Conservation (phyloP, 2,329 filamentous ascomycete genomes). For the Aspergillus ochraceoroseus region DNA sequence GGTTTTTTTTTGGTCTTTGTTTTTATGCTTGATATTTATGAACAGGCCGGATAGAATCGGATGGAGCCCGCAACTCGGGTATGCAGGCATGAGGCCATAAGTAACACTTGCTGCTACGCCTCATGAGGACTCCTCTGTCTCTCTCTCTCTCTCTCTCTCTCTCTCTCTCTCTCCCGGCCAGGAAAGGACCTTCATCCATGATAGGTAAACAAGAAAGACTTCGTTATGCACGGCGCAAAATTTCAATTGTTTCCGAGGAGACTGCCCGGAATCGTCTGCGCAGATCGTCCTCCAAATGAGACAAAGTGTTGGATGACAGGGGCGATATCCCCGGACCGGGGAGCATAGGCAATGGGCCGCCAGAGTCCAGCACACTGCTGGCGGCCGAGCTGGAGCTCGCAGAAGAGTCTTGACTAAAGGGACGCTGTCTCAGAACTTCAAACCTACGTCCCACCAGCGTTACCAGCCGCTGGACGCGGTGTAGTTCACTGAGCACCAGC, state of each 20-base stretch:
- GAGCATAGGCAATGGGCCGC: background rate
- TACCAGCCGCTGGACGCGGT: constrained; percentile 6
- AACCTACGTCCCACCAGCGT: background rate
- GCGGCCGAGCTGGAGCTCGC: background rate
- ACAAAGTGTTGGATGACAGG: background rate
- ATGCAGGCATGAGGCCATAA: too few species aligned
- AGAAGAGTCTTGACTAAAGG: background rate
- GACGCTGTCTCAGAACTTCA: background rate
- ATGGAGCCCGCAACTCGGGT: too few species aligned
- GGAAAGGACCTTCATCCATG: too few species aligned
- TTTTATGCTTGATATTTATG: too few species aligned
- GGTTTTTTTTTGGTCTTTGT: too few species aligned
- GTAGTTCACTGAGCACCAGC: constrained; percentile 6
- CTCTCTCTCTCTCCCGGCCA: too few species aligned
- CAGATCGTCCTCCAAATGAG: constrained; percentile 3
- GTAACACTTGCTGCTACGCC: too few species aligned
- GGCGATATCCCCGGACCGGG: background rate
- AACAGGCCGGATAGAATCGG: too few species aligned
- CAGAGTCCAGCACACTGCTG: background rate
- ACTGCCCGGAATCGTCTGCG: constrained; percentile 1
- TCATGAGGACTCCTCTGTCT: too few species aligned
- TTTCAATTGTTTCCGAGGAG: background rate
- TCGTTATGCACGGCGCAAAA: background rate
- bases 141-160: too few species aligned
- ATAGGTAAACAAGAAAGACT: too few species aligned